Conservation (phyloP, 2,329 filamentous ascomycete species). For the Cordyceps cateniannulata region DNA sequence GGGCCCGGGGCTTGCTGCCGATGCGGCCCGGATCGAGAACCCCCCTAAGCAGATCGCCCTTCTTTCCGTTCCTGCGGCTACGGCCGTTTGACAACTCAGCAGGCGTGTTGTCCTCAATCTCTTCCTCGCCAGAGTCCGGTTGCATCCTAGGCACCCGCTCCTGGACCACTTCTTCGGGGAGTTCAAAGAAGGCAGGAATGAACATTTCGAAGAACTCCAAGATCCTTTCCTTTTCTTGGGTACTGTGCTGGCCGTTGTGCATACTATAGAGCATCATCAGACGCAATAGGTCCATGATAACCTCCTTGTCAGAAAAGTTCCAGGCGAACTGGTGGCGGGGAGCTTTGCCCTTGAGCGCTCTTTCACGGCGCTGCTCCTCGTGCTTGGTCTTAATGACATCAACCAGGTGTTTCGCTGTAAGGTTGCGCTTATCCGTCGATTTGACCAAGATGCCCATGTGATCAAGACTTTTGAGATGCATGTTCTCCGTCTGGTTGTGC, state of each 20-base stretch:
- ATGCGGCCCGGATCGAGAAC: slow-evolving; percentile 74
- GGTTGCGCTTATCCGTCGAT: slow-evolving; percentile 81
- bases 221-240: slow-evolving; percentile 66
- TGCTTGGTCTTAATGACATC: slow-evolving; percentile 88
- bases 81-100: slow-evolving; percentile 65
- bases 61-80: slow-evolving; percentile 66
- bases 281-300: slow-evolving; percentile 56
- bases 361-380: slow-evolving; percentile 77
- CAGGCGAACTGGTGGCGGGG: slow-evolving; percentile 70
- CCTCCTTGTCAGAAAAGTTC: slow-evolving; percentile 63
- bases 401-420: slow-evolving; percentile 83
- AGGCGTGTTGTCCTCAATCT: slow-evolving; percentile 65
- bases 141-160: slow-evolving; percentile 63
- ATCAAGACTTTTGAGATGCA: slow-evolving; percentile 93
- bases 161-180: slow-evolving; percentile 63
- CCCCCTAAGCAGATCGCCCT: slow-evolving; percentile 73
- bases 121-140: slow-evolving; percentile 66
- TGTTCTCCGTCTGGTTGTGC: slow-evolving; percentile 89
- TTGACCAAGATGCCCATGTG: slow-evolving; percentile 93
- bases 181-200: slow-evolving; percentile 68
- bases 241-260: slow-evolving; percentile 63
- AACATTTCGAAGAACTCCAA: slow-evolving; percentile 72
- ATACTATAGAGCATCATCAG: slow-evolving; percentile 60
- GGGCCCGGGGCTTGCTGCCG: slow-evolving; percentile 60
- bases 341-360: slow-evolving; percentile 54